Conservation (phyloP, 805 yeast genomes). For the Yueomyces sp. region DNA sequence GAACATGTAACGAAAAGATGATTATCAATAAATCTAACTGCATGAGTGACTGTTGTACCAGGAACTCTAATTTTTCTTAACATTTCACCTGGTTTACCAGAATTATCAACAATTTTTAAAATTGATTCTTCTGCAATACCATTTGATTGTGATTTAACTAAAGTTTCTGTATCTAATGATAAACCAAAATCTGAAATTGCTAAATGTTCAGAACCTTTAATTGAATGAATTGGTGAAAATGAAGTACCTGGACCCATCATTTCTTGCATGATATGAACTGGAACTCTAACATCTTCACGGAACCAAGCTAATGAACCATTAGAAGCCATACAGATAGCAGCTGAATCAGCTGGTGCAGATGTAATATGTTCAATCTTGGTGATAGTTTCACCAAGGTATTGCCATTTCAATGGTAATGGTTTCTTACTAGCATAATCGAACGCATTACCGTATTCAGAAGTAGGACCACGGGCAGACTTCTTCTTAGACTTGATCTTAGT, state of each 20-base stretch:
- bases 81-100: conserved; percentile 20
- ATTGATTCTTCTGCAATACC: conserved; percentile 19
- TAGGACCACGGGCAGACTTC: conserved; percentile 35
- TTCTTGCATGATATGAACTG: conserved; percentile 21
- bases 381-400: conserved; percentile 20
- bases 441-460: conserved; percentile 41
- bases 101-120: conserved; percentile 20
- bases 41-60: conserved; percentile 19
- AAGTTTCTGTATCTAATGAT: conserved; percentile 14
- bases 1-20: conserved; percentile 21
- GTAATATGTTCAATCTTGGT: conserved; percentile 16
- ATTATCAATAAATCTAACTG: conserved; percentile 21
- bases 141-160: conserved; percentile 20
- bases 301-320: conserved; percentile 25
- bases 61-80: conserved; percentile 18
- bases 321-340: conserved; percentile 19
- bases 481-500: conserved; percentile 1
- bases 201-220: conserved; percentile 9
- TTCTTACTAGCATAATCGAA: conserved; percentile 33
- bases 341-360: conserved; percentile 27
- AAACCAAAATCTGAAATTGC: conserved; percentile 21
- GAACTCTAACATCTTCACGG: conserved; percentile 18
- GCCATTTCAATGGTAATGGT: conserved; percentile 15
- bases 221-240: conserved; percentile 19
- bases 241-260: conserved; percentile 22